Conservation (phyloP, 2,329 filamentous ascomycete species). For the Talaromyces verruculosus region DNA sequence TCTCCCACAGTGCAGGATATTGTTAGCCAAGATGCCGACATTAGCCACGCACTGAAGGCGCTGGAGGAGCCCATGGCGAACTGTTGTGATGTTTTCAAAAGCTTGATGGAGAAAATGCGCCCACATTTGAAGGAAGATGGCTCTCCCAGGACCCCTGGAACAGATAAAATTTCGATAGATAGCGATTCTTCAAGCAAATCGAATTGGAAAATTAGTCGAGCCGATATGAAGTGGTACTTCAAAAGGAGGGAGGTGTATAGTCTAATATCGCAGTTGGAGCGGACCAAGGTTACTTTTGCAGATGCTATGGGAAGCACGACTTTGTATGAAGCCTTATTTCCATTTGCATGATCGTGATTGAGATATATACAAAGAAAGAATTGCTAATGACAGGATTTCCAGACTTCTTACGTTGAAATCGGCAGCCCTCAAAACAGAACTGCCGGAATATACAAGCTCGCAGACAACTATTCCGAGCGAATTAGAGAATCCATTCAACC, state of each 20-base stretch:
- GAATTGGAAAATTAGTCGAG: not conserved
- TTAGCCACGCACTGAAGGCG: not conserved
- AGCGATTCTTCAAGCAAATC: not conserved
- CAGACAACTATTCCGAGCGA: not conserved
- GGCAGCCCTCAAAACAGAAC: not conserved
- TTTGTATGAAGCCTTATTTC: not conserved
- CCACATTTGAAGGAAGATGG: not conserved
- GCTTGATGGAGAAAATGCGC: not conserved
- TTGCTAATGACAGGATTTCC: not conserved
- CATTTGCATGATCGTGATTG: not conserved
- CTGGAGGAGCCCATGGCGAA: not conserved
- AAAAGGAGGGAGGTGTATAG: not conserved
- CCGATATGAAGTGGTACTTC: not conserved
- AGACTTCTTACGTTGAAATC: not conserved
- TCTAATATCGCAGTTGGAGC: not conserved
- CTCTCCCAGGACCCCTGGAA: not conserved
- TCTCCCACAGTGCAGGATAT: not conserved
- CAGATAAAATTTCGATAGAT: not conserved
- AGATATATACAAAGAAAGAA: not conserved
- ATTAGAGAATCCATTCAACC: not conserved
- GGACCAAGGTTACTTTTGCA: not conserved
- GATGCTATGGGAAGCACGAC: not conserved
- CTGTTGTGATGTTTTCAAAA: not conserved
- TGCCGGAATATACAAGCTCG: not conserved
- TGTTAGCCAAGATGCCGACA: not conserved